phyloP scores from a whole-genome alignment of 306 rosid genomes.

The Urtica urens region DNA sequence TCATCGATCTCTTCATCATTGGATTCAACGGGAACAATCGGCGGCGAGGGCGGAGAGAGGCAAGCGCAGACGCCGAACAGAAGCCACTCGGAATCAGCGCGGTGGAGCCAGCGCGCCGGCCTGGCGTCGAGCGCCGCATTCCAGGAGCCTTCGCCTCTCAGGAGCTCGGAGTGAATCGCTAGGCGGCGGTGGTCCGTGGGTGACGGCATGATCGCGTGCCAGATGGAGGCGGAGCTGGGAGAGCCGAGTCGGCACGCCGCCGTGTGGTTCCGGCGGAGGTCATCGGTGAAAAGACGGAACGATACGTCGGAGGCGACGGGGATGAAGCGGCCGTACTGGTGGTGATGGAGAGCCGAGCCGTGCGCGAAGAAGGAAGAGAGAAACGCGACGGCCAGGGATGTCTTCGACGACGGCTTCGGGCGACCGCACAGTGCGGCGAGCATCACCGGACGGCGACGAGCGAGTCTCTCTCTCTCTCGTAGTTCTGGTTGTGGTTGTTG shows the following conservation, averaged over 20 bases:
- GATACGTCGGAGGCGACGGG: conserved; percentile 13
- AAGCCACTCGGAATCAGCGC: conserved; percentile 80
- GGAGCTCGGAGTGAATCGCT: conserved; percentile 27
- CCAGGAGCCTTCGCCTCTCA: conserved; percentile 89
- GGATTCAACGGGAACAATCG: conserved; percentile 8
- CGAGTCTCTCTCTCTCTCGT: not conserved
- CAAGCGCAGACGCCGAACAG: conserved; percentile 82
- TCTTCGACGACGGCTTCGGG: conserved; percentile 54
- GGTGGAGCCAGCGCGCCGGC: conserved; percentile 90
- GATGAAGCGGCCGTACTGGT: conserved; percentile 17
- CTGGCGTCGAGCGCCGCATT: conserved; percentile 87
- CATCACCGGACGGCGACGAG: conserved; percentile 25
- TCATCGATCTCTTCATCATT: conserved; percentile 12
- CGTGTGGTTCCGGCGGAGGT: conserved; percentile 36
- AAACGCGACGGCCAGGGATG: conserved; percentile 33
- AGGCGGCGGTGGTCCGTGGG: conserved; percentile 5
- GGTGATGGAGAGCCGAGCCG: conserved; percentile 35
- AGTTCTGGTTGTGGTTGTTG: not conserved
- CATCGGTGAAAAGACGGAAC: not conserved
- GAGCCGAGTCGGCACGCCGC: conserved; percentile 35
- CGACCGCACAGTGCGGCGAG: conserved; percentile 48
- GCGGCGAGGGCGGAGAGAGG: conserved; percentile 55
- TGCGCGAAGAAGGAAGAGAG: conserved; percentile 31
- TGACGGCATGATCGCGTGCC: conserved; percentile 74
- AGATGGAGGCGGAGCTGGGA: conserved; percentile 47